These are phyloP conservation scores for Trichoderma koningiopsis DNA, from an alignment of 2,329 filamentous ascomycete genomes.

Conservation along the genomic window DNA sequence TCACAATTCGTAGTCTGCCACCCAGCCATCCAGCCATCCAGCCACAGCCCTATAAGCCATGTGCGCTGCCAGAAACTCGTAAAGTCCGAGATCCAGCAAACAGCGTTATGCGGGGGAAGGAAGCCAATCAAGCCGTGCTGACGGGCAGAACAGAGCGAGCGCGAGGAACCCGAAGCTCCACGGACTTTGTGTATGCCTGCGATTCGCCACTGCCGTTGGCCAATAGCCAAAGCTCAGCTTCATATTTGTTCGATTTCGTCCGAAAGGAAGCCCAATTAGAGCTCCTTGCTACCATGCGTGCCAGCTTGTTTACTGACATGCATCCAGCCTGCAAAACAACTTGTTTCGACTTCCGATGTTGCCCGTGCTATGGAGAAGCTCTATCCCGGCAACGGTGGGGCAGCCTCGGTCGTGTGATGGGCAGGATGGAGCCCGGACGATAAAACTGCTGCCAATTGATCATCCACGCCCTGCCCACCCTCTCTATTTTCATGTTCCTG, in stretches of 20 bases:
- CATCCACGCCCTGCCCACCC: conserved; percentile 11
- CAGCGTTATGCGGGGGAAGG: conserved; percentile 13
- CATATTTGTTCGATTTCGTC: conserved; percentile 9
- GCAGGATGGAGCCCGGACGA: conserved; percentile 5
- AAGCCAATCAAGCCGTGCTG: conserved; percentile 6
- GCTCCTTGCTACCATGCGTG: background rate
- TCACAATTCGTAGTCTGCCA: background rate
- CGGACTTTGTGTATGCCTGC: background rate
- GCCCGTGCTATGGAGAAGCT: conserved; percentile 8
- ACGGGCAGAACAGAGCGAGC: background rate
- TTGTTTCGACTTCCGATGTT: conserved; percentile 8
- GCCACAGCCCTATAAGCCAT: conserved; percentile 8
- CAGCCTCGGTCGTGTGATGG: conserved; percentile 20
- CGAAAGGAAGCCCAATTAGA: conserved; percentile 1
- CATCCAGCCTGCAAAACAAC: background rate
- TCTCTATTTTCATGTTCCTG: background rate
- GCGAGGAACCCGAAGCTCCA: conserved; percentile 16
- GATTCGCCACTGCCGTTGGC: conserved; percentile 5
- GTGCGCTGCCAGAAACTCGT: background rate
- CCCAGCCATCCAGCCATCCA: background rate
- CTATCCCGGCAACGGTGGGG: conserved; percentile 8
- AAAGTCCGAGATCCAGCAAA: conserved; percentile 10
- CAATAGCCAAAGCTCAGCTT: background rate
- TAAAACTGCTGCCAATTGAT: conserved; percentile 4
- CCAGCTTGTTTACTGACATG: background rate